Percentiles rank a stretch among this genome's conserved stretches.
phyloP scores from a whole-genome alignment of 352 stramenopile genomes.

The Thalassiosira mediterranea region DNA sequence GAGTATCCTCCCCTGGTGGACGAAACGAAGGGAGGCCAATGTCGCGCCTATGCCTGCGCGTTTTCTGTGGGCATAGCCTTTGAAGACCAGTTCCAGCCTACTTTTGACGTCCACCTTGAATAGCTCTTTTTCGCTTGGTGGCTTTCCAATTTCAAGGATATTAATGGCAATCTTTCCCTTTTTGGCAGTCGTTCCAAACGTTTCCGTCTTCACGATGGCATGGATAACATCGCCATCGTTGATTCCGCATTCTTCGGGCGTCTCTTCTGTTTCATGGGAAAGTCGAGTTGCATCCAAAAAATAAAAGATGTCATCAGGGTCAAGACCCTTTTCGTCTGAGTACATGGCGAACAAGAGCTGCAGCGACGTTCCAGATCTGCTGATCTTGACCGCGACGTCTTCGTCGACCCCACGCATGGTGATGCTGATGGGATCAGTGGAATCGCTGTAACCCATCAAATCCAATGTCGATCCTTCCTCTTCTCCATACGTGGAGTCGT shows the following conservation, averaged over 20 bases:
- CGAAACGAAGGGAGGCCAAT: background rate
- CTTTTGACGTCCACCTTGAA: background rate
- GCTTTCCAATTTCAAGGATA: background rate
- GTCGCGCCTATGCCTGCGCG: no score
- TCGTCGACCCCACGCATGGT: background rate
- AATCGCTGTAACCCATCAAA: background rate
- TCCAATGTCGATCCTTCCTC: background rate
- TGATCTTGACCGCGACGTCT: background rate
- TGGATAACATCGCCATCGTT: background rate
- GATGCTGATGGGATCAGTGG: background rate
- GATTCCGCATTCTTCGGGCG: background rate
- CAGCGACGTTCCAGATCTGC: background rate
- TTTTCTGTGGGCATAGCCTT: background rate
- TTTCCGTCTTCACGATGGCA: background rate
- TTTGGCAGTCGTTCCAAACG: background rate
- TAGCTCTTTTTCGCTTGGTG: background rate
- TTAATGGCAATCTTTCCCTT: background rate
- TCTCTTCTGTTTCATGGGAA: background rate
- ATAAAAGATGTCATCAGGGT: background rate
- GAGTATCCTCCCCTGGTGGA: background rate
- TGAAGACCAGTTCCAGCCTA: background rate
- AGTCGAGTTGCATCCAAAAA: background rate
- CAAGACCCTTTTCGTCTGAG: background rate
- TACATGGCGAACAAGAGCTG: background rate
- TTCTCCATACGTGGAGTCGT: no score